Conservation (phyloP, 1,139 yeast genomes). For the Saccharomyces pastorianus region DNA sequence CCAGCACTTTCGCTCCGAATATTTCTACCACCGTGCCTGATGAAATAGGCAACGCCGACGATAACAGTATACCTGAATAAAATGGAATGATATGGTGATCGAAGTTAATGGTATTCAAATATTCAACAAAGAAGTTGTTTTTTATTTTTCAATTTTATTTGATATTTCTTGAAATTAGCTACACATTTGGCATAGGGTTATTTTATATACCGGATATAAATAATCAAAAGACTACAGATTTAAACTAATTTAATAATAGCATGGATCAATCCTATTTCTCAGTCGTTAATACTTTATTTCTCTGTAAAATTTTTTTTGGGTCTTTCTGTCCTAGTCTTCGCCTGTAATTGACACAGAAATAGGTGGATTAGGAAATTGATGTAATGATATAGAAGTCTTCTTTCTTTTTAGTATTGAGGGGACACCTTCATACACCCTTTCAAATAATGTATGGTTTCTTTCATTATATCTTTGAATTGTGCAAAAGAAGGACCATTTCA, state of each 20-base stretch:
- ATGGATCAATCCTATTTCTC: neutral
- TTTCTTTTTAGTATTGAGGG: slow-evolving; percentile 1
- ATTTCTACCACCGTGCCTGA: neutral
- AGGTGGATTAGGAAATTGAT: slow-evolving; percentile 12
- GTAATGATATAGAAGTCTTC: slow-evolving; percentile 2
- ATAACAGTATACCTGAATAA: slow-evolving; percentile 13
- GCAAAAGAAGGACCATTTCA: slow-evolving; percentile 45
- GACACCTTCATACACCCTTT: neutral
- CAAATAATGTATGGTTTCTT: neutral
- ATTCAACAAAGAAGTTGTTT: no score
- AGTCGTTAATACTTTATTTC: neutral
- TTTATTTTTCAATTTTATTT: no score
- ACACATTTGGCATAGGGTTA: neutral
- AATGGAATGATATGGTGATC: no score
- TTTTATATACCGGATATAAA: neutral
- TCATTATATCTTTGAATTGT: slow-evolving; percentile 16
- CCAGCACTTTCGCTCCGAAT: slow-evolving; percentile 3
- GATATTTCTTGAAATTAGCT: neutral
- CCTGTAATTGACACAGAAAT: slow-evolving; percentile 11
- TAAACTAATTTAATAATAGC: neutral
- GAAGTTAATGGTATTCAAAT: no score
- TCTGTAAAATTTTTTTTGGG: neutral
- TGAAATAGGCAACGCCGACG: slow-evolving; percentile 12
- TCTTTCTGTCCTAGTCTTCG: neutral
- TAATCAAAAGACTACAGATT: neutral